A percentile compares a stretch with the other conserved stretches of the same genome.
phyloP scores from a whole-genome alignment of 495 filamentous ascomycete genomes.

The Penicillium paxilli region DNA sequence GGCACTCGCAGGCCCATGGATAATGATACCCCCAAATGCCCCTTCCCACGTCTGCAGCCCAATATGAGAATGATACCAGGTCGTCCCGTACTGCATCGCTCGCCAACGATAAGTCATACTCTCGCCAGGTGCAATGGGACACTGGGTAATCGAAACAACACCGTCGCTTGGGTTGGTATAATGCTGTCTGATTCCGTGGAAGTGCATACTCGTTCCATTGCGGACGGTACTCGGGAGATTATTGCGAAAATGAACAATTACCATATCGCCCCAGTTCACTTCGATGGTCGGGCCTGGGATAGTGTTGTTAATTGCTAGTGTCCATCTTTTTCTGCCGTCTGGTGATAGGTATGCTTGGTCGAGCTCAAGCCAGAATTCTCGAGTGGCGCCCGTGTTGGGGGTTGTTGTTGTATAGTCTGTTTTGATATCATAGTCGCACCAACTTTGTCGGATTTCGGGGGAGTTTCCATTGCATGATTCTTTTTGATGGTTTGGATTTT shows the following conservation, averaged over 20 bases:
- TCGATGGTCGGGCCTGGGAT: slow-evolving; percentile 59
- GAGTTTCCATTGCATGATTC: slow-evolving; percentile 36
- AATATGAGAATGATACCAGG: slow-evolving; percentile 78
- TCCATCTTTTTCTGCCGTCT: slow-evolving; percentile 74
- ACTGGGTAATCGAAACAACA: slow-evolving; percentile 70
- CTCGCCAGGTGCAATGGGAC: slow-evolving; percentile 58
- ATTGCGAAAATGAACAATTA: slow-evolving; percentile 72
- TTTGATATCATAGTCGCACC: slow-evolving; percentile 45
- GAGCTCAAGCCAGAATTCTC: slow-evolving; percentile 33
- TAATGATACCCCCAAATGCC: slow-evolving; percentile 31
- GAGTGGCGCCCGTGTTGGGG: slow-evolving; percentile 38
- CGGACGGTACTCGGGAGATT: slow-evolving; percentile 67
- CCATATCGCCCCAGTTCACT: slow-evolving; percentile 64
- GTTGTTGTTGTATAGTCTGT: slow-evolving; percentile 50
- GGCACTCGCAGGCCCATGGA: slow-evolving; percentile 52
- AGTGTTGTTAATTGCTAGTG: slow-evolving; percentile 73
- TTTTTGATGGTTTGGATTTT: background rate
- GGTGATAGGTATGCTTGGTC: slow-evolving; percentile 62
- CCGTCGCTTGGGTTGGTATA: slow-evolving; percentile 54
- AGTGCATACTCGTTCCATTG: slow-evolving; percentile 56
- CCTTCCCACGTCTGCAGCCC: slow-evolving; percentile 59
- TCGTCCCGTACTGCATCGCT: slow-evolving; percentile 69
- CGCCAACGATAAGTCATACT: slow-evolving; percentile 72
- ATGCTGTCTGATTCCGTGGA: slow-evolving; percentile 50
- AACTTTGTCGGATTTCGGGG: slow-evolving; percentile 33